Base-by-base conservation (phyloP, 768 basidiomycete genomes). In the Leucosporidium yakuticum region DNA sequence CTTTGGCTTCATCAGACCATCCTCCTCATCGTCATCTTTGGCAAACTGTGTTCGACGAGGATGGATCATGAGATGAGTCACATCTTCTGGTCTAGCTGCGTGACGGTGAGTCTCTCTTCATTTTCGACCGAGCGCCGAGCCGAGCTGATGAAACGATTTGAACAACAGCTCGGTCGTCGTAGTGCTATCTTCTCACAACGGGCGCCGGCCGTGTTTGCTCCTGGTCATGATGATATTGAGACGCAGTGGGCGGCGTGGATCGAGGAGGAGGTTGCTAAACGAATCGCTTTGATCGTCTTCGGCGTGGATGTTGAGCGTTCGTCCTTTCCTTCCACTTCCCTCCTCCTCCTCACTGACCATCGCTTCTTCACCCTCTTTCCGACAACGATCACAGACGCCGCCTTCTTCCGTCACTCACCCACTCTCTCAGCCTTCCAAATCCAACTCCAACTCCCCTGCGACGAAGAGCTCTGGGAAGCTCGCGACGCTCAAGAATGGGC, bases 311-410 rank as follows among this genome's bases (percentile, higher is more conserved):
- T 75, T 55, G 68, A 75, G 47, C 73, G 74, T 75, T 31, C 25
- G 73, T 67, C 15, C n/a, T 23, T 15, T 53, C 51, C 4, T 21
- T n/a, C 12, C 14, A 3, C 27, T 3, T 5, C 53, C 49, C 2
- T 20, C n/a, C 39, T 8, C 21, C n/a, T 44, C 39, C 17, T 44
- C 39, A 44, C 39, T 44, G 17, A 15, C 14, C 14, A 3, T 44
- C 39, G 12, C 34, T 25, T 15, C 21, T 29, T 34, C 8, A 34
- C 36, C 29, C 2, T 0, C 8, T 1, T 11, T 1, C 20, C 77
- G n/a, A n/a, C n/a, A n/a, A n/a, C n/a, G n/a, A 89, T 21, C 89
- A 19, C 84, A 82, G 32, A 91, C 85, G 21, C 91, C 89, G n/a
- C 91, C 88, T 77, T 93, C 89, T 48, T 90, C 81, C 77, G 89